phyloP scores from a whole-genome alignment of 2,329 filamentous ascomycete species.

The Diplocarpon mali region DNA sequence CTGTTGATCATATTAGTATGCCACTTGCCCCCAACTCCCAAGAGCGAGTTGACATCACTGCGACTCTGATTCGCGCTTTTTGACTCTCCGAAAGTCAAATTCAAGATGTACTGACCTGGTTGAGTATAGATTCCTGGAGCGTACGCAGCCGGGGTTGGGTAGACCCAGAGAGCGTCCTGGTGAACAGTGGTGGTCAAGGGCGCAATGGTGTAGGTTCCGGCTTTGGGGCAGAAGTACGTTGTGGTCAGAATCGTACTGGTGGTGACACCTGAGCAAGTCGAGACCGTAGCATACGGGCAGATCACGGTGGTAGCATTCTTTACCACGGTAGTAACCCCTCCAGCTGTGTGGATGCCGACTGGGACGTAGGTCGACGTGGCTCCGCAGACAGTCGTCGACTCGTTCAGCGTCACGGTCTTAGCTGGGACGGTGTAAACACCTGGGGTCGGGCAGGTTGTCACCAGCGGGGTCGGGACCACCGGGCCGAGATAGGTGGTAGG shows the following conservation, averaged over 20 bases:
- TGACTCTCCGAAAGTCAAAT: no score
- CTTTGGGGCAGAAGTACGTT: slow-evolving; percentile 60
- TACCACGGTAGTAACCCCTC: slow-evolving; percentile 63
- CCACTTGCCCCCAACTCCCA: no score
- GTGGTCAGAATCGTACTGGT: slow-evolving; percentile 60
- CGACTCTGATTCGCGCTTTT: no score
- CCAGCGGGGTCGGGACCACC: slow-evolving; percentile 35
- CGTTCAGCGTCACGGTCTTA: slow-evolving; percentile 56
- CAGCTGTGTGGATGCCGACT: slow-evolving; percentile 55
- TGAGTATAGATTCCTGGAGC: slow-evolving; percentile 63
- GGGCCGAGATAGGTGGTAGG: slow-evolving; percentile 14
- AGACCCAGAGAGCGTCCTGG: slow-evolving; percentile 45
- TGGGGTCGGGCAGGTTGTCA: slow-evolving; percentile 48
- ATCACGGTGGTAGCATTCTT: slow-evolving; percentile 53
- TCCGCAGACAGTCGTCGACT: slow-evolving; percentile 56
- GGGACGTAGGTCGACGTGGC: slow-evolving; percentile 50
- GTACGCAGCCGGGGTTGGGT: slow-evolving; percentile 54
- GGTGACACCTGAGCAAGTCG: slow-evolving; percentile 45
- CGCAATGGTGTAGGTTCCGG: slow-evolving; percentile 67
- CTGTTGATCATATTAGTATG: slow-evolving; percentile 16
- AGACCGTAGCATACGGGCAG: slow-evolving; percentile 58
- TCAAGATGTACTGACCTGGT: slow-evolving; percentile 26
- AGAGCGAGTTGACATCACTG: no score
- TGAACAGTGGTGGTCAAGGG: slow-evolving; percentile 52
- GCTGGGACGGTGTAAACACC: slow-evolving; percentile 69